phyloP scores from a whole-genome alignment of 495 filamentous ascomycete species.

The Penicillium canescens region DNA sequence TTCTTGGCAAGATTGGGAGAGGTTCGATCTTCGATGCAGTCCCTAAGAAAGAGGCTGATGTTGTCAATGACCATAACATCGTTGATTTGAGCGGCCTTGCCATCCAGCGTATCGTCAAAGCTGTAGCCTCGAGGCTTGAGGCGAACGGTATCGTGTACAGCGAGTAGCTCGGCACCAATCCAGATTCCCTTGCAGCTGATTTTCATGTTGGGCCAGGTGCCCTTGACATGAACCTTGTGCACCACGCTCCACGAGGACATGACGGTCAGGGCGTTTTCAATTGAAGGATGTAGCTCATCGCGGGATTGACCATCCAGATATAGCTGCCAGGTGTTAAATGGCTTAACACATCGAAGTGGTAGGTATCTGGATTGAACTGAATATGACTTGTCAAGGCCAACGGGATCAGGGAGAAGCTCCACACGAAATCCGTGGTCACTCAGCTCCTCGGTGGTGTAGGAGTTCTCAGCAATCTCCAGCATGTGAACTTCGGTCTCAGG shows the following conservation, averaged over 20 bases:
- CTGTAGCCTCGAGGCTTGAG: conserved; percentile 38
- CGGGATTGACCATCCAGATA: conserved; percentile 41
- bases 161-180: conserved; percentile 55
- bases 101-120: neutral
- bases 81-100: conserved; percentile 22
- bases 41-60: conserved; percentile 47
- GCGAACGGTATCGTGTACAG: conserved; percentile 54
- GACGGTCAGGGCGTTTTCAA: conserved; percentile 53
- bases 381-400: conserved; percentile 48
- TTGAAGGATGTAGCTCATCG: conserved; percentile 51
- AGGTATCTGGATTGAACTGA: conserved; percentile 56
- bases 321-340: conserved; percentile 52
- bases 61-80: conserved; percentile 55
- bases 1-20: conserved; percentile 42
- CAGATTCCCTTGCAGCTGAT: conserved; percentile 56
- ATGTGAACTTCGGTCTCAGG: conserved; percentile 41
- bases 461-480: conserved; percentile 42
- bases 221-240: conserved; percentile 50
- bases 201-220: conserved; percentile 53
- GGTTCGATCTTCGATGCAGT: conserved; percentile 46
- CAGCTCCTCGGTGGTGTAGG: conserved; percentile 38
- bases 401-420: conserved; percentile 53
- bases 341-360: conserved; percentile 53
- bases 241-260: conserved; percentile 55
- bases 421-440: conserved; percentile 59